Evolutionary conservation across 2,329 filamentous ascomycete species (phyloP).

Genomic region (Zelopaecilomyces penicillatus): DNA sequence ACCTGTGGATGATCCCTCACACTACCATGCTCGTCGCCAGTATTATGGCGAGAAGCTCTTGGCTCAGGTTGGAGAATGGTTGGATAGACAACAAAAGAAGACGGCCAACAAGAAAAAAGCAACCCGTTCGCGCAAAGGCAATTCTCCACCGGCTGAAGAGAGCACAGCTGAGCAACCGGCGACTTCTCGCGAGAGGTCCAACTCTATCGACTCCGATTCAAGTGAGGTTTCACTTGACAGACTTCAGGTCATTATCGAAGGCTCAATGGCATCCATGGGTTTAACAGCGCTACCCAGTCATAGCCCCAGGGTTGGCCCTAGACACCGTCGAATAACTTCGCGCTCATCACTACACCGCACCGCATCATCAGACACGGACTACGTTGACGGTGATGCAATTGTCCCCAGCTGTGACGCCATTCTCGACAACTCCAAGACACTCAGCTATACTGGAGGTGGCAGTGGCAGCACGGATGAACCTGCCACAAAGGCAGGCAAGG

Average conservation of each 20-base stretch:
- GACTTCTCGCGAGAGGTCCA: slow-evolving; percentile 28
- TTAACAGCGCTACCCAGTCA: slow-evolving; percentile 37
- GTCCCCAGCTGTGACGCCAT: slow-evolving; percentile 78
- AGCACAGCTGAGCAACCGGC: slow-evolving; percentile 12
- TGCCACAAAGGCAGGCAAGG: slow-evolving; percentile 48
- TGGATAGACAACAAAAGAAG: slow-evolving; percentile 67
- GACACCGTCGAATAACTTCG: slow-evolving; percentile 28
- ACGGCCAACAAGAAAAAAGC: slow-evolving; percentile 42
- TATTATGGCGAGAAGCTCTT: slow-evolving; percentile 51
- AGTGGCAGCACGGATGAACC: slow-evolving; percentile 34
- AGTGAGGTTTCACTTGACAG: slow-evolving; percentile 69
- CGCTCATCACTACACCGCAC: slow-evolving; percentile 34
- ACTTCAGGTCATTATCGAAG: slow-evolving; percentile 71
- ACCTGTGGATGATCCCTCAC: slow-evolving; percentile 20
- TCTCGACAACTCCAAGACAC: slow-evolving; percentile 83
- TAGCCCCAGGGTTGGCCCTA: slow-evolving; percentile 33
- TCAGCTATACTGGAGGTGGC: slow-evolving; percentile 57
- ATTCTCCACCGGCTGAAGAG: slow-evolving; percentile 24
- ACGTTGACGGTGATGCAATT: slow-evolving; percentile 68
- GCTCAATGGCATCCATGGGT: slow-evolving; percentile 49
- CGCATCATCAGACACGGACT: slow-evolving; percentile 77
- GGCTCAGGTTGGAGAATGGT: slow-evolving; percentile 72
- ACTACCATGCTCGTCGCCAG: slow-evolving; percentile 24
- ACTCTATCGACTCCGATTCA: slow-evolving; percentile 57
- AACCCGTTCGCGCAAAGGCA: slow-evolving; percentile 34